A percentile compares a stretch with the other conserved stretches of the same genome.
phyloP scores from a whole-genome alignment of 768 basidiomycete species.

The Hericium rajendrae region DNA sequence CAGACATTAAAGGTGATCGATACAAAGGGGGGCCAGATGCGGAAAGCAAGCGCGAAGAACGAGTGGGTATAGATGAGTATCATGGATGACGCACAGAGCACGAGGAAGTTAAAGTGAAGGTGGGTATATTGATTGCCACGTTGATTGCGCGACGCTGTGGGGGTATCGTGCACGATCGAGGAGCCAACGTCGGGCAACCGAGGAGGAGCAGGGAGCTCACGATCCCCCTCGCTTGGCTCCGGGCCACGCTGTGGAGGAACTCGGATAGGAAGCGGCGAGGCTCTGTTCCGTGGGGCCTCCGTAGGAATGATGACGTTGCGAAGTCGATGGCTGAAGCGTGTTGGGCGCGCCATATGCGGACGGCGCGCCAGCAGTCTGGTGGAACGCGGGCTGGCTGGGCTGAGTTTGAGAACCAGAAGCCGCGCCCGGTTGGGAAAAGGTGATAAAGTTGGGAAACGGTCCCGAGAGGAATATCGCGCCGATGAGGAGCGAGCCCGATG shows the following conservation, averaged over 20 bases:
- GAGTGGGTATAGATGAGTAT: not conserved
- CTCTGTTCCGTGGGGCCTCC: not conserved
- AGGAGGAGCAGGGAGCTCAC: not conserved
- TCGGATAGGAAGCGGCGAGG: not conserved
- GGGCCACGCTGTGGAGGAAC: not conserved
- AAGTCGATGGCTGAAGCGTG: not conserved
- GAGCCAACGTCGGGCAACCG: not conserved
- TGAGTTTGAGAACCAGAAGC: slow-evolving; percentile 27
- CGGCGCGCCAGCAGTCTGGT: not conserved
- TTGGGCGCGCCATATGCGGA: not conserved
- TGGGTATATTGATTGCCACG: not conserved
- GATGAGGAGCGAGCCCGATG: slow-evolving; percentile 7
- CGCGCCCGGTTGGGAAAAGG: slow-evolving; percentile 6
- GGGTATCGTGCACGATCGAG: not conserved
- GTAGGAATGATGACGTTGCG: not conserved
- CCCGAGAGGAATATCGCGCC: slow-evolving; percentile 24
- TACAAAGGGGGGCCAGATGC: not conserved
- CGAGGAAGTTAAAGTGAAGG: not conserved
- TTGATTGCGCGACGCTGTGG: not conserved
- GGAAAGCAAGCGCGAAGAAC: not conserved
- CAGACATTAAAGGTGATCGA: not conserved
- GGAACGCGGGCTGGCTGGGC: slow-evolving; percentile 22
- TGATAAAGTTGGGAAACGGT: slow-evolving; percentile 41
- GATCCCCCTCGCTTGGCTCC: not conserved
- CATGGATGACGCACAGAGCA: not conserved